A percentile compares a stretch with the other conserved stretches of the same genome.
These are phyloP conservation scores for Solanum aculeatissimum DNA, from an alignment of 305 asterid species.

Conservation along the genomic window DNA sequence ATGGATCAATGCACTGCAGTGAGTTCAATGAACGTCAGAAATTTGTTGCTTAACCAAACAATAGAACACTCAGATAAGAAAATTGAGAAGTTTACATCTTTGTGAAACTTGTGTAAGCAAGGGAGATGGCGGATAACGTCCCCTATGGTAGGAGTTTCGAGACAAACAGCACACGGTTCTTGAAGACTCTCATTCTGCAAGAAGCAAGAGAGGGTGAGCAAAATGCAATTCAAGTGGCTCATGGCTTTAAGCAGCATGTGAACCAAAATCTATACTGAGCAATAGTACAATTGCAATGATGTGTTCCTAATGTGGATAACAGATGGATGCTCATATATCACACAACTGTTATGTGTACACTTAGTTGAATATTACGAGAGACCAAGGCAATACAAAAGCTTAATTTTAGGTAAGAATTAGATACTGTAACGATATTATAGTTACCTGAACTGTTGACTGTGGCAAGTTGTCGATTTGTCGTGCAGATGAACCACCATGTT, in stretches of 20 bases:
- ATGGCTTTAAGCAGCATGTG: neutral
- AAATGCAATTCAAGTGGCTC: neutral
- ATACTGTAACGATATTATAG: neutral
- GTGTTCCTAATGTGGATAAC: neutral
- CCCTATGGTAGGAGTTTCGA: slow-evolving; percentile 67
- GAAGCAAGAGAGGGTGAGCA: neutral
- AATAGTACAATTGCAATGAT: neutral
- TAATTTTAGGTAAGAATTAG: neutral
- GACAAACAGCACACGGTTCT: slow-evolving; percentile 83
- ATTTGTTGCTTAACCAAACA: neutral
- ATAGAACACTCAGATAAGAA: neutral
- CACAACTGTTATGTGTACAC: neutral
- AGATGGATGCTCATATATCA: neutral
- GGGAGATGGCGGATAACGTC: slow-evolving; percentile 91
- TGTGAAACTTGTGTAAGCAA: slow-evolving; percentile 92
- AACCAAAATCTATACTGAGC: neutral
- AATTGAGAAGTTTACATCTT: slow-evolving; percentile 46
- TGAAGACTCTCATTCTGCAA: slow-evolving; percentile 57
- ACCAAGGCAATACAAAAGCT: neutral
- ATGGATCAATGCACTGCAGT: slow-evolving; percentile 78
- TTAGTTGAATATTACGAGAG: neutral
- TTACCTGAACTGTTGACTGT: slow-evolving; percentile 75
- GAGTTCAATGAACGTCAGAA: neutral
- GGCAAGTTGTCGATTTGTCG: slow-evolving; percentile 70
- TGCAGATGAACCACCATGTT: slow-evolving; percentile 54